Base-by-base conservation (phyloP, 1,284 basidiomycete species). In the Coniophora puteana region DNA sequence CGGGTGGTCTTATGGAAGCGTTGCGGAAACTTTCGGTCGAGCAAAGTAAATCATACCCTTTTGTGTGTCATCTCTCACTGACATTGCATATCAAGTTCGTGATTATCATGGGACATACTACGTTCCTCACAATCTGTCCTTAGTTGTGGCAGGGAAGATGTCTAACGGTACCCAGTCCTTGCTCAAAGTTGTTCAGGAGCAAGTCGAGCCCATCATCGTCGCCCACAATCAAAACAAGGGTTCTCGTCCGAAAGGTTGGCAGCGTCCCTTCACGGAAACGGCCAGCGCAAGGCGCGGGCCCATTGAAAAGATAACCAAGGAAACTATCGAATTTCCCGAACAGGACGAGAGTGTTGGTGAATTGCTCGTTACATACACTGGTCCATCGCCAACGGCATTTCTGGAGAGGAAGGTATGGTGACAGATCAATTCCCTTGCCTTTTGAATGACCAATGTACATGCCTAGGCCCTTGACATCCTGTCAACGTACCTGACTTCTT, bases 291-390 rank as follows among this genome's bases (percentile, higher is more conserved):
- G 69, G 11, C 74, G 87, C 8, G 70, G 75, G 4, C 72, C 75
- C 5, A 74, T 91, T 20, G 43, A 70, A 8, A 59, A 76, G 46
- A 74, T 77, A 3, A 58, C 72, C 36, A 79, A 76, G 47, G 76
- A 83, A 43, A 71, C 75, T 0, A 80, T 98, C 23, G 89, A 95
- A 52, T 99, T 99, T 57, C 96, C 96, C n/a, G 96, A 98, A 65
- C 83, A 92, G 63, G 95, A 99, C 60, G 96, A 99, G 69, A 93
- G 87, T 67, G 75, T 92, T 49, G 95, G 96, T 29, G 93, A 98
- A 67, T 59, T 98, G 6, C 70, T 80, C 33, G 74, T 97, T 43
- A 78, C 72, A 16, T 96, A 85, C 70, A 71, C 89, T 46, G 94
- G 95, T 2, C 89, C 89, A 24, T 60, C 80, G 34, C 80, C 81